Conservation (phyloP, 2,329 filamentous ascomycete genomes). For the Cladosporium sp. region DNA sequence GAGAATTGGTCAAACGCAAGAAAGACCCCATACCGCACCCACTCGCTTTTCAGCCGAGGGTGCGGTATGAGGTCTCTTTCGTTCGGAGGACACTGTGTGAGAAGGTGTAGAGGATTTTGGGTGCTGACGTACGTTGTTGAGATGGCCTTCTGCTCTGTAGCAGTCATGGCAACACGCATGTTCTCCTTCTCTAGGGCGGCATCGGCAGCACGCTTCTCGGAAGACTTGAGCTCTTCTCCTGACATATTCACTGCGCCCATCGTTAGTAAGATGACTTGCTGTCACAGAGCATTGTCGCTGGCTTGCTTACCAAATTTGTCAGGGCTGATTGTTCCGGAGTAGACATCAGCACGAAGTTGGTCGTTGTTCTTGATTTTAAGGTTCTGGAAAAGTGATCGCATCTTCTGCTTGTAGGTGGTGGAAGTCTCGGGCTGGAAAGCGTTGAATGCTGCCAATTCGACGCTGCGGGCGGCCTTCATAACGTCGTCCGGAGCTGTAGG, state of each 20-base stretch:
- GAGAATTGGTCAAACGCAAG: conserved; percentile 35
- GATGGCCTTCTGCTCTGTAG: conserved; percentile 87
- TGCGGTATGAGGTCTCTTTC: conserved; percentile 29
- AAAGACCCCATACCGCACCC: conserved; percentile 33
- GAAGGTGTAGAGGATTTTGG: not conserved
- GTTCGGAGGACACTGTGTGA: not conserved
- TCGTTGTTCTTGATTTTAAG: conserved; percentile 90
- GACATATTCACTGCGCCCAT: conserved; percentile 68
- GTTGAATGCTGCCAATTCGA: conserved; percentile 76
- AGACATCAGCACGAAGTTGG: conserved; percentile 72
- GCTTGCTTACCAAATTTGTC: conserved; percentile 59
- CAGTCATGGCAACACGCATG: conserved; percentile 95
- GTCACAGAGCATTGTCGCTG: not conserved
- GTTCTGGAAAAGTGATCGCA: conserved; percentile 90
- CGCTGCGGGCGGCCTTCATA: conserved; percentile 64
- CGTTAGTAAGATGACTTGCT: conserved; percentile 11
- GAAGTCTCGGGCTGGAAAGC: conserved; percentile 69
- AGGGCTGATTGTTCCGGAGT: conserved; percentile 71
- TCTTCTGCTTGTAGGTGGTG: conserved; percentile 79
- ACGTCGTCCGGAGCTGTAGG: conserved; percentile 62
- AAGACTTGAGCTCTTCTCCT: conserved; percentile 87
- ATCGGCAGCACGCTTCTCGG: conserved; percentile 76
- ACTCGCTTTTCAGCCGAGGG: conserved; percentile 21
- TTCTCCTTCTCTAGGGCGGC: conserved; percentile 82
- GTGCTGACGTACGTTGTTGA: conserved; percentile 34